Conservation (phyloP, 768 basidiomycete genomes). For the Amanita rimosa region DNA sequence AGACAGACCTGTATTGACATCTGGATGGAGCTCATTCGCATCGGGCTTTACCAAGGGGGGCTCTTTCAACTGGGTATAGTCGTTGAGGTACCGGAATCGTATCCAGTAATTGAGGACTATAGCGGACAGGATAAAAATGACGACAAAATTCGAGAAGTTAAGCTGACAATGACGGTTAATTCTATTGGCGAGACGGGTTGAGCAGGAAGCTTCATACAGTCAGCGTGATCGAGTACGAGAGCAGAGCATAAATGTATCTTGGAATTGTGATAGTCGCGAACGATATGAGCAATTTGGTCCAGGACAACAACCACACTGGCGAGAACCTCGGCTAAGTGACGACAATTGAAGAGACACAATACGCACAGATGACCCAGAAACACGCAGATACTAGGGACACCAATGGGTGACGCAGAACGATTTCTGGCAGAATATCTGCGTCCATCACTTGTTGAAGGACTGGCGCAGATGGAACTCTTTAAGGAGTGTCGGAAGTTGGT, state of each 20-base stretch:
- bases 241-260: slow-evolving; percentile 59
- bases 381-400: slow-evolving; percentile 69
- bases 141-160: slow-evolving; percentile 84
- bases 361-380: slow-evolving; percentile 78
- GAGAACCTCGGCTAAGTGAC: slow-evolving; percentile 6
- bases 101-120: slow-evolving; percentile 77
- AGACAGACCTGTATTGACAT: slow-evolving; percentile 57
- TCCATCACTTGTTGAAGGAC: slow-evolving; percentile 20
- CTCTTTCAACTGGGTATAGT: slow-evolving; percentile 68
- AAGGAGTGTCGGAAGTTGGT: background rate
- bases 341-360: slow-evolving; percentile 1
- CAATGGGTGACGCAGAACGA: slow-evolving; percentile 50
- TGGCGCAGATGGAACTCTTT: background rate
- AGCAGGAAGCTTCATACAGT: slow-evolving; percentile 38
- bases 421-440: slow-evolving; percentile 21
- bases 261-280: slow-evolving; percentile 82
- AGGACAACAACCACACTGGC: slow-evolving; percentile 74
- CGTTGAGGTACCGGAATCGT: slow-evolving; percentile 69
- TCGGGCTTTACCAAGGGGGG: slow-evolving; percentile 75
- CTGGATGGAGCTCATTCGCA: slow-evolving; percentile 82
- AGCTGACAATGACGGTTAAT: slow-evolving; percentile 34
- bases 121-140: slow-evolving; percentile 57
- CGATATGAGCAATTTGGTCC: slow-evolving; percentile 60
- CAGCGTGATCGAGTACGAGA: slow-evolving; percentile 85
- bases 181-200: background rate